Evolutionary conservation across 2,329 filamentous ascomycete genomes (phyloP), one percentile per base, ranked within the genome.

Genomic region (Xylariaceae sp.): DNA sequence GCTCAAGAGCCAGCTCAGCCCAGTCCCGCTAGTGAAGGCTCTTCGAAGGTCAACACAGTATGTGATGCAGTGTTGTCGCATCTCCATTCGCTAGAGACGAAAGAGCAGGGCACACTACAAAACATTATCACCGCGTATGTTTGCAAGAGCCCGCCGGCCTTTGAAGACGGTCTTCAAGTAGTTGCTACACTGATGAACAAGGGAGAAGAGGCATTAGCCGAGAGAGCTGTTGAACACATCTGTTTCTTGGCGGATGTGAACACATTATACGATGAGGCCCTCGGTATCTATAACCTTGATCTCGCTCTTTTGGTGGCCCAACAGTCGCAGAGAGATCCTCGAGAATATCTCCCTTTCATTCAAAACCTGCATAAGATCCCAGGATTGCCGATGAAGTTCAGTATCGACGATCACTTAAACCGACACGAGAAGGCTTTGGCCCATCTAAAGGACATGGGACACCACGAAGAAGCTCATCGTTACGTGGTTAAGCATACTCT

Each of bases 161-260:
- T 97, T 0, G 90, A 95, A 59, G 88, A 93, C 62, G 94, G 92
- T 2, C 78, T 99, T 54, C 77, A 77, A 1, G 85, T 97, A 37
- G 89, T 97, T 39, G 88, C 90, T 3, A 82, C 86, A 56, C 77
- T 99, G 42, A 82, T 86, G 78, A 80, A 5, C 23, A 30, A 82
- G 57, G 82, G 88, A 65, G 84, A 88, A 53, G 78, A 85, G 48
- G 82, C 86, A 55, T 80, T 92, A 65, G 90, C 91, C 0, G 93
- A 97, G 66, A 88, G 88, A 72, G 93, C 93, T 0, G 88, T 97
- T 18, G 92, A 97, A 71, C 94, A 99, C 70, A 97, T 99, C 61
- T 97, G 92, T 79, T 99, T 99, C 79, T 82, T 99, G 48, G 90
- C 92, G 0, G 94, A 99, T 73, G 88, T 95, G 51, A 95, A 97